phyloP scores from a whole-genome alignment of 1,284 basidiomycete genomes.

The Fomitiporia mediterranea region DNA sequence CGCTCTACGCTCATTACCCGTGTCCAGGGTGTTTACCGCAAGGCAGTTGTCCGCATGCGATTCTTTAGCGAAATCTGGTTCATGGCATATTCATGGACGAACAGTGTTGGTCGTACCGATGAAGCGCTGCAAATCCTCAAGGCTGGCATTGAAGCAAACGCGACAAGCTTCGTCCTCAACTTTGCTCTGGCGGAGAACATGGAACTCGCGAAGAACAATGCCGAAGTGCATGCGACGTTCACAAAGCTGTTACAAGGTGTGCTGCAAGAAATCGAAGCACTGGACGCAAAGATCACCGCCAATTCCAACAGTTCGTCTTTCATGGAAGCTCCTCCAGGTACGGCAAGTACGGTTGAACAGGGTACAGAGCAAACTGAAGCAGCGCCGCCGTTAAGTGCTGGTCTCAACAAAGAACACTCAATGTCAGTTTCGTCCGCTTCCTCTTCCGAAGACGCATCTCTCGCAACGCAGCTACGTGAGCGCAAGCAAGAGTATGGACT shows the following conservation, averaged over 20 bases:
- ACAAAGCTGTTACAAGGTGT: conserved; percentile 70
- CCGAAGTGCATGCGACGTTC: conserved; percentile 65
- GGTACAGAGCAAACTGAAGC: conserved; percentile 26
- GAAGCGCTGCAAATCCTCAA: conserved; percentile 82
- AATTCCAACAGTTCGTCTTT: conserved; percentile 34
- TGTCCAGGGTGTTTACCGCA: conserved; percentile 81
- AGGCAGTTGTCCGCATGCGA: conserved; percentile 85
- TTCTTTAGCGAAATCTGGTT: conserved; percentile 98
- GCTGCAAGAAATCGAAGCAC: conserved; percentile 65
- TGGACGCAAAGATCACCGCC: conserved; percentile 50
- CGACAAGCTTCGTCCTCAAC: conserved; percentile 82
- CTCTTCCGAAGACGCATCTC: conserved; percentile 38
- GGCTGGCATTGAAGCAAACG: conserved; percentile 86
- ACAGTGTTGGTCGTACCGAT: conserved; percentile 70
- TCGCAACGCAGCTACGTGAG: conserved; percentile 52
- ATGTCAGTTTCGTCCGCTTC: conserved; percentile 30
- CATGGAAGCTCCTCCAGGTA: conserved; percentile 28
- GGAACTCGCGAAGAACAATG: conserved; percentile 62
- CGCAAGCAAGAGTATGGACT: conserved; percentile 63
- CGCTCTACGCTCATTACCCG: conserved; percentile 60
- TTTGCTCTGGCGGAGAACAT: conserved; percentile 87
- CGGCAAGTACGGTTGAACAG: conserved; percentile 27
- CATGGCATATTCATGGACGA: conserved; percentile 83
- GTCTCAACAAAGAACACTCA: conserved; percentile 31
- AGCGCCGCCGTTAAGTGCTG: neutral